Evolutionary conservation across 2,329 filamentous ascomycete species (phyloP), one percentile per base, ranked within the genome.

Genomic region (Blastomyces gilchristii): DNA sequence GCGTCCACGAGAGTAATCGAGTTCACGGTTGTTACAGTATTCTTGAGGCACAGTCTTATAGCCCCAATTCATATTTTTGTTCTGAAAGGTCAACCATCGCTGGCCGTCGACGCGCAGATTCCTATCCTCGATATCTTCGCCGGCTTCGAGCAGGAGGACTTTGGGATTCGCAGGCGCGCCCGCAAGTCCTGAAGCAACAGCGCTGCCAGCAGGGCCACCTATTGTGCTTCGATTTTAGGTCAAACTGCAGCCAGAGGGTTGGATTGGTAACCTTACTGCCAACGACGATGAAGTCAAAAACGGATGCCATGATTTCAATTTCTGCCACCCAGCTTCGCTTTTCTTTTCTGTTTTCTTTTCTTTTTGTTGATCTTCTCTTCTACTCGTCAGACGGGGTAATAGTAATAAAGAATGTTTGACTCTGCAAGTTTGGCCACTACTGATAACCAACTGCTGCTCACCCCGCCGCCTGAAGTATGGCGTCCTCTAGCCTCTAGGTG

Each of bases 71-170:
- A 85, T 73, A 9, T 78, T 75, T 6, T 74, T 74, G 47, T 82
- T 79, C 65, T 75, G 72, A 50, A 82, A 80, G 0, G 82, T 82
- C 1, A 76, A 61, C 67, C 81, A 88, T 57, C 85, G 79, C 67
- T 87, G 78, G n/a, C 78, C 82, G 58, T 80, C 78, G 14, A 82
- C 77, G 1, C 80, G 79, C 9, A 81, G 74, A 9, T 75, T 71
- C 5, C 71, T 74, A 63, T 82, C 78, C 1, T 79, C 76, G 58
- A 85, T 82, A 8, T 69, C 67, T 1, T 76, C 73, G 12, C 86
- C 86, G 1, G 85, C 85, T 72, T 88, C 85, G 2, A 88, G 72
- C 0, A 88, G 77, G 1, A 87, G 78, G 1, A 88, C 80, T 0
- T 70, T 77, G 0, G 85, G 85, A 9, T 73, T 75, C 45, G 76